phyloP scores from a whole-genome alignment of 352 stramenopile genomes.

The Globisporangium yorkense region DNA sequence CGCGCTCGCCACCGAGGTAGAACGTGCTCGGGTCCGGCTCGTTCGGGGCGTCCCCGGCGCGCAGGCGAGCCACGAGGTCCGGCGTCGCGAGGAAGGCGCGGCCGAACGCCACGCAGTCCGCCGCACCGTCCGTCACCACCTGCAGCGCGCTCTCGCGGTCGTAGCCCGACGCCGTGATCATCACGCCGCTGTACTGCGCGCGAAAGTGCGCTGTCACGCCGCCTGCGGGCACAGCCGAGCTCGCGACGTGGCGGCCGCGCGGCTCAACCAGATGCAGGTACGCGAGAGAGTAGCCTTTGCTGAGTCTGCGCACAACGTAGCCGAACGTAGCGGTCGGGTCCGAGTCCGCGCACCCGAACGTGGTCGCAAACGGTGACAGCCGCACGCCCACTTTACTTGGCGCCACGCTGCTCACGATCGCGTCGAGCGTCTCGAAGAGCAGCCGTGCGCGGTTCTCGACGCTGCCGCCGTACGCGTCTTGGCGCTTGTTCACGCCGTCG shows the following conservation, averaged over 20 bases:
- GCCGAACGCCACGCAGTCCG: constrained; percentile 35
- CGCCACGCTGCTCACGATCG: neutral
- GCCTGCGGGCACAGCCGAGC: constrained; percentile 13
- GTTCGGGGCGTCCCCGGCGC: constrained; percentile 22
- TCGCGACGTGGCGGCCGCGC: constrained; percentile 13
- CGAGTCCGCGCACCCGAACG: constrained; percentile 17
- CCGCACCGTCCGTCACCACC: constrained; percentile 14
- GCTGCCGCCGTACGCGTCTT: constrained; percentile 63
- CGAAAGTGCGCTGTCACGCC: constrained; percentile 31
- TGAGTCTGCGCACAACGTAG: constrained; percentile 12
- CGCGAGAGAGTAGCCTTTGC: constrained; percentile 13
- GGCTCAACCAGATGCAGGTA: constrained; percentile 35
- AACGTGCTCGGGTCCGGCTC: constrained; percentile 19
- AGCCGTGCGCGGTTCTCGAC: constrained; percentile 63
- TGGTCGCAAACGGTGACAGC: constrained; percentile 14
- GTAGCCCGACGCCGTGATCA: constrained; percentile 29
- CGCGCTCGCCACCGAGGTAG: constrained; percentile 20
- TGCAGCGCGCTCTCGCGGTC: constrained; percentile 13
- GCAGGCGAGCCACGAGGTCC: constrained; percentile 29
- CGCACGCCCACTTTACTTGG: constrained; percentile 3
- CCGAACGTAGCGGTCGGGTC: constrained; percentile 20
- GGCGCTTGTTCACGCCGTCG: constrained; percentile 45
- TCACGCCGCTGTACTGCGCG: constrained; percentile 22
- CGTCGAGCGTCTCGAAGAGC: constrained; percentile 47
- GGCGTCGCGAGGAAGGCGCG: constrained; percentile 46